Percentiles rank a stretch among this genome's conserved stretches.
Evolutionary conservation across 192 early-diverging fungal genomes (phyloP).

Genomic region (Gryganskiella cystojenkinii): DNA sequence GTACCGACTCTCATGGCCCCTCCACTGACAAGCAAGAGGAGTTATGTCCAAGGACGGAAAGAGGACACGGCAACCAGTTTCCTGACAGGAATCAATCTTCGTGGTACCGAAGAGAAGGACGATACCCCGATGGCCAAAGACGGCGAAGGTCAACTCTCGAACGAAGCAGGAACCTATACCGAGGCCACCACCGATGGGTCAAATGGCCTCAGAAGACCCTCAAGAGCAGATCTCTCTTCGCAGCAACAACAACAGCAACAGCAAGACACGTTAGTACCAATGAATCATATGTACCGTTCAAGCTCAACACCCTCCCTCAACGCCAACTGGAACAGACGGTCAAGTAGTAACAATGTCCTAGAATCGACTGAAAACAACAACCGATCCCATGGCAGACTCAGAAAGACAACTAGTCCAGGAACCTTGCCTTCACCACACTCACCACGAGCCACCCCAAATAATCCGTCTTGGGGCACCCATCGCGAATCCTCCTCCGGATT

Average conservation of each 20-base stretch:
- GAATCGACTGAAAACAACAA: not conserved
- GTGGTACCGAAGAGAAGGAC: slow-evolving; percentile 3
- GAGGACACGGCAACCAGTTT: slow-evolving; percentile 27
- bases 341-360: not conserved
- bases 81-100: slow-evolving; percentile 28
- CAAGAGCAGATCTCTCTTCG: not conserved
- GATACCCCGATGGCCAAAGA: not conserved
- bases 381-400: not conserved
- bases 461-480: not conserved
- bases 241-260: slow-evolving; percentile 11
- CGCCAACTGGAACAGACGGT: not conserved
- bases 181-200: not conserved
- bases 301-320: slow-evolving; percentile 30
- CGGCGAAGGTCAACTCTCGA: not conserved
- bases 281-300: slow-evolving; percentile 10
- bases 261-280: no score
- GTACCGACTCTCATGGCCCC: not conserved
- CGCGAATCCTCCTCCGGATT: slow-evolving; percentile 12
- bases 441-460: not conserved
- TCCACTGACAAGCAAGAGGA: slow-evolving; percentile 1
- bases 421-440: not conserved
- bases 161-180: not conserved
- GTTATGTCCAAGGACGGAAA: slow-evolving; percentile 13
- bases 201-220: no score
- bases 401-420: slow-evolving; percentile 12